phyloP scores from a whole-genome alignment of 192 early-diverging fungal species.

The Backusella morwellensis region DNA sequence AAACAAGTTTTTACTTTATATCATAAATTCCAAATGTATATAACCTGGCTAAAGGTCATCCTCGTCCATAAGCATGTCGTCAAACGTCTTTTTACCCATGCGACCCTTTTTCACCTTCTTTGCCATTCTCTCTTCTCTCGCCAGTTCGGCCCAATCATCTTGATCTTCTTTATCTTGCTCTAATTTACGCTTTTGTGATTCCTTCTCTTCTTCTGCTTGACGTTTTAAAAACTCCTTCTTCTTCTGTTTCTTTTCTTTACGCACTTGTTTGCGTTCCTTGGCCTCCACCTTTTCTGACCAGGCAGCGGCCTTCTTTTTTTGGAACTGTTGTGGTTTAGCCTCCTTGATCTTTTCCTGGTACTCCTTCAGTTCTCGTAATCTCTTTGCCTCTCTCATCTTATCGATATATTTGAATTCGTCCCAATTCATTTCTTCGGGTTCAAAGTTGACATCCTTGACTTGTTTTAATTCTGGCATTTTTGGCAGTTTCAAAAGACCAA shows the following conservation, averaged over 20 bases:
- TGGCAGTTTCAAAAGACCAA: conserved; percentile 80
- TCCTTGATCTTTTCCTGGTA: conserved; percentile 5
- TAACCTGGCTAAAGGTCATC: background rate
- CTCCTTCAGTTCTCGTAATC: conserved; percentile 50
- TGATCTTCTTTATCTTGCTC: conserved; percentile 35
- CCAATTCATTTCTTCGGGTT: conserved; percentile 36
- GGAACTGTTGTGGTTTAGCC: background rate
- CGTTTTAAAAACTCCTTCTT: conserved; percentile 49
- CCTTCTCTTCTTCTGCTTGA: conserved; percentile 21
- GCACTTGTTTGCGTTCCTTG: conserved; percentile 62
- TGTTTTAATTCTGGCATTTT: conserved; percentile 91
- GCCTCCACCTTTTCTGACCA: conserved; percentile 76
- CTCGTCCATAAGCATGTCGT: conserved; percentile 38
- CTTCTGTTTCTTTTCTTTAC: conserved; percentile 66
- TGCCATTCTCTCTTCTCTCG: conserved; percentile 50
- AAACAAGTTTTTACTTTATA: background rate
- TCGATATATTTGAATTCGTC: conserved; percentile 67
- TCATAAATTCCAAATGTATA: background rate
- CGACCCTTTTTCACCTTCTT: conserved; percentile 62
- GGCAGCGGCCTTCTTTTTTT: conserved; percentile 21
- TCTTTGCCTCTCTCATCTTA: conserved; percentile 67
- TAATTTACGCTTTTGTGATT: conserved; percentile 15
- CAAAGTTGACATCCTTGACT: background rate
- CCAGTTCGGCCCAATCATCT: conserved; percentile 65
- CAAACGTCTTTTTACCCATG: conserved; percentile 45